Percentiles rank a stretch among this genome's conserved stretches.
Evolutionary conservation across 306 rosid species (phyloP).

Genomic region (Castanea sativa): DNA sequence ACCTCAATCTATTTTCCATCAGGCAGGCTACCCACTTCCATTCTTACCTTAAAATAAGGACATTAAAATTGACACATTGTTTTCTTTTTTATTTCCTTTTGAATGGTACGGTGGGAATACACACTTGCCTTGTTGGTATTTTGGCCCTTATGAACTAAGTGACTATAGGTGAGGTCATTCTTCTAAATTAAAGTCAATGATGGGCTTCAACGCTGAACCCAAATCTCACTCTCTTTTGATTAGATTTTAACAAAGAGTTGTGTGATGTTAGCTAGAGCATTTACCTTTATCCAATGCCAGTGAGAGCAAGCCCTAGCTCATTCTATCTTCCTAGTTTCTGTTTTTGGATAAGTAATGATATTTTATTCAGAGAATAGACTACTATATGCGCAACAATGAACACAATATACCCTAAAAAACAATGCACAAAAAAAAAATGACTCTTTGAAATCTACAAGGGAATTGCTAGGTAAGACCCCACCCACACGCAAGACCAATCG

Average conservation of each 20-base stretch:
- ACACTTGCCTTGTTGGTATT: background rate
- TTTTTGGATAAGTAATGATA: too few relatives aligned
- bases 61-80: background rate
- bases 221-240: background rate
- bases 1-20: background rate
- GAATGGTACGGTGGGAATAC: background rate
- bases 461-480: too few relatives aligned
- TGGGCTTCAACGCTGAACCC: background rate
- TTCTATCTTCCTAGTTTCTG: too few relatives aligned
- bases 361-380: too few relatives aligned
- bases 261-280: background rate
- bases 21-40: background rate
- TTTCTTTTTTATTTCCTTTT: background rate
- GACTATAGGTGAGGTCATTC: background rate
- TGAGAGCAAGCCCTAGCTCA: background rate
- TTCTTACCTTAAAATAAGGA: background rate
- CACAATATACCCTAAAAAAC: too few relatives aligned
- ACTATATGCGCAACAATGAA: too few relatives aligned
- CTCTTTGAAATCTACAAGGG: too few relatives aligned
- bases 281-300: background rate
- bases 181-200: background rate
- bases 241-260: background rate
- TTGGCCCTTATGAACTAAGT: background rate
- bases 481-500: too few relatives aligned
- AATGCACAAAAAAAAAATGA: too few relatives aligned